phyloP scores from a whole-genome alignment of 1,284 basidiomycete genomes.

The Naganishia sp. region DNA sequence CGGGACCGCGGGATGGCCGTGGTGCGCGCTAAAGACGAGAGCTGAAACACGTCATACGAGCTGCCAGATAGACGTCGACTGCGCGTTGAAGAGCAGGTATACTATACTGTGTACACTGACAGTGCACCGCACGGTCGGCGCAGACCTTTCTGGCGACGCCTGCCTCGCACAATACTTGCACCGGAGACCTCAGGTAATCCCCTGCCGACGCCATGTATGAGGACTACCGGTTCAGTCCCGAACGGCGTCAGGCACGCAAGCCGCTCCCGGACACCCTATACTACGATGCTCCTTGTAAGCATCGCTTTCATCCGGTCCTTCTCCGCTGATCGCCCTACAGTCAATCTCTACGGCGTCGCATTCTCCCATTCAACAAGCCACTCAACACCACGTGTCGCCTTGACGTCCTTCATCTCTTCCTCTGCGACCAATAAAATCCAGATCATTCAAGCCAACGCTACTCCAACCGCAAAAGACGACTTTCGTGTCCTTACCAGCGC shows the following conservation, averaged over 20 bases:
- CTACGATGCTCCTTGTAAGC: slow-evolving; percentile 36
- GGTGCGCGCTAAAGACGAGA: background rate
- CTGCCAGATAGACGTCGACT: no score
- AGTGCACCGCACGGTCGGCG: no score
- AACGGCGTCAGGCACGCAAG: slow-evolving; percentile 8
- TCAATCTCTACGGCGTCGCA: slow-evolving; percentile 50
- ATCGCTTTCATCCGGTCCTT: background rate
- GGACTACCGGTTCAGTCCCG: slow-evolving; percentile 21
- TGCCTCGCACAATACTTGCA: no score
- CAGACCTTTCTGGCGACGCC: no score
- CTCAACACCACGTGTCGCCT: slow-evolving; percentile 44
- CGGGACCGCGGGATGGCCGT: background rate
- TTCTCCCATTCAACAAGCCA: slow-evolving; percentile 49
- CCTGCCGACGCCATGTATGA: slow-evolving; percentile 14
- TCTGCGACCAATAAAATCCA: slow-evolving; percentile 49
- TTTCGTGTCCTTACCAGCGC: slow-evolving; percentile 43
- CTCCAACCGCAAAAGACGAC: slow-evolving; percentile 33
- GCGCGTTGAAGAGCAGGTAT: no score
- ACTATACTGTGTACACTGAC: no score
- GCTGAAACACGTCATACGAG: slow-evolving; percentile 8
- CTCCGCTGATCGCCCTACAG: slow-evolving; percentile 35
- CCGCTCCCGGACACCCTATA: slow-evolving; percentile 27
- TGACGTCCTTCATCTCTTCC: slow-evolving; percentile 45
- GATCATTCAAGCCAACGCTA: slow-evolving; percentile 38
- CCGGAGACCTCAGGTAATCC: no score